phyloP scores from a whole-genome alignment of 2,329 filamentous ascomycete species.

The Cordyceps farinosa region DNA sequence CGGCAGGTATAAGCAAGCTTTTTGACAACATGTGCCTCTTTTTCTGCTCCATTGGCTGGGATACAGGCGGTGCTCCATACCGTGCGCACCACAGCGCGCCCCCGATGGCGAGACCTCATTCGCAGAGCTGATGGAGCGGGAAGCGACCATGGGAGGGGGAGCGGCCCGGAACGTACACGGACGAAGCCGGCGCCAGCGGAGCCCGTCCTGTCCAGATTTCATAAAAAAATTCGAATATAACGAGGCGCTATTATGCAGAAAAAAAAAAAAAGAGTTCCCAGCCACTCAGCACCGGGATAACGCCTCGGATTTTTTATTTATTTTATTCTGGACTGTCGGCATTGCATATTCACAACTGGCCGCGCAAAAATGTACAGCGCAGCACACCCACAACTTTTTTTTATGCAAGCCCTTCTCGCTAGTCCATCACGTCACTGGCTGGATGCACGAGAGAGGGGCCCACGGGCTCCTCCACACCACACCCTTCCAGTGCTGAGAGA shows the following conservation, averaged over 20 bases:
- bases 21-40: too few species aligned
- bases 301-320: not conserved
- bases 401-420: not conserved
- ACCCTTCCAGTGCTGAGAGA: not conserved
- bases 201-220: not conserved
- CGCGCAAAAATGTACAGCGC: not conserved
- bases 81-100: not conserved
- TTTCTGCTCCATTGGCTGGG: not conserved
- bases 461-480: not conserved
- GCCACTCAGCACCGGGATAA: not conserved
- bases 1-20: too few species aligned
- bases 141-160: conserved; percentile 9
- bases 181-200: conserved; percentile 11
- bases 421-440: conserved; percentile 10
- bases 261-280: not conserved
- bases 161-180: conserved; percentile 5
- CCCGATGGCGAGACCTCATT: not conserved
- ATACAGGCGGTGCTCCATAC: not conserved
- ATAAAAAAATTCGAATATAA: not conserved
- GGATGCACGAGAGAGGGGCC: conserved; percentile 7
- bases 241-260: not conserved
- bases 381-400: not conserved
- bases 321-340: not conserved
- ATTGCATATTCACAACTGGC: not conserved
- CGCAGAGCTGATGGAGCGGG: not conserved